phyloP scores from a whole-genome alignment of 2,329 filamentous ascomycete species.

The Pseudogymnoascus verrucosus region DNA sequence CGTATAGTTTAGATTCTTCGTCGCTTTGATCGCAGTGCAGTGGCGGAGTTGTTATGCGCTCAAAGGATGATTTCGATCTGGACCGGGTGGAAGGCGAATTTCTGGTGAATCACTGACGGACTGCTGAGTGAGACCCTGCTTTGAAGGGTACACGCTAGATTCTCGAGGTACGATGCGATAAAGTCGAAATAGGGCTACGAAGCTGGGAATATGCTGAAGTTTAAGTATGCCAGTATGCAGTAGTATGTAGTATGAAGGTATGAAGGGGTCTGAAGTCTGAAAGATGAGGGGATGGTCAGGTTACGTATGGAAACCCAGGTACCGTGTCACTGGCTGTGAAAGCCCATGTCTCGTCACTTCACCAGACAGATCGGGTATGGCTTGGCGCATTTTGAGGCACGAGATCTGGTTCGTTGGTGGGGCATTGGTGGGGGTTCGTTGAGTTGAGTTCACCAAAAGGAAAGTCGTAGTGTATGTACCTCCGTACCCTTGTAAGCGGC shows the following conservation, averaged over 20 bases:
- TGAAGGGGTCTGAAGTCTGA: not conserved
- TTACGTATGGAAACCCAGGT: constrained; percentile 8
- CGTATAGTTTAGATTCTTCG: not conserved
- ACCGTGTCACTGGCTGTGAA: constrained; percentile 3
- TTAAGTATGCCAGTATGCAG: not conserved
- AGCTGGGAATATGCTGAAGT: not conserved
- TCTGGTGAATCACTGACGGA: not conserved
- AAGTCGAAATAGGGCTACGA: not conserved
- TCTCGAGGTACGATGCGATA: not conserved
- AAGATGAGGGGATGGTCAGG: not conserved
- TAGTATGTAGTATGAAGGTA: not conserved
- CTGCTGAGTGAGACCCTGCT: constrained; percentile 1
- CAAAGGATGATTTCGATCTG: not conserved
- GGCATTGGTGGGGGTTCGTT: not conserved
- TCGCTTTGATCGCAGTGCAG: not conserved
- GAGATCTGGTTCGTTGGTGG: constrained; percentile 6
- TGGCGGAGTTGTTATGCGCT: not conserved
- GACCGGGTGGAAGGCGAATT: not conserved
- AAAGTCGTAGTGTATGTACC: not conserved
- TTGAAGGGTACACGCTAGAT: not conserved
- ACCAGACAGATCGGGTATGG: not conserved
- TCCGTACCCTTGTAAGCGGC: not conserved
- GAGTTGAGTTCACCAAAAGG: not conserved
- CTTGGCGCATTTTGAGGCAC: constrained; percentile 6
- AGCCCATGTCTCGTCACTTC: constrained; percentile 6